Conservation (phyloP, 2,329 filamentous ascomycete species). For the Botryosphaeria dothidea region DNA sequence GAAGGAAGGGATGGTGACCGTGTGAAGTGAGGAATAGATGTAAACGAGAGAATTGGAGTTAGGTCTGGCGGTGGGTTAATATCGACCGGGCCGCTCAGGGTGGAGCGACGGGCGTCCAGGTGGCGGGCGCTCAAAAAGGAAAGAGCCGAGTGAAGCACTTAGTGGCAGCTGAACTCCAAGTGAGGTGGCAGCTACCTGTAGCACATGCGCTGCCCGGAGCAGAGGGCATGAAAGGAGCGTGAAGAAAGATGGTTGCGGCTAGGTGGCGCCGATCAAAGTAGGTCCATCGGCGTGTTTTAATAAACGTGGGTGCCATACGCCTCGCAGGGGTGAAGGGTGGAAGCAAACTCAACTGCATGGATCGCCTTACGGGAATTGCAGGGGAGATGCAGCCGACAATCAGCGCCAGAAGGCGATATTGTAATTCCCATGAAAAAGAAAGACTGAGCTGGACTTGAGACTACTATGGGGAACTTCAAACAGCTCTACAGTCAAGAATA, state of each 20-base stretch:
- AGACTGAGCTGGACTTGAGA: too few species aligned
- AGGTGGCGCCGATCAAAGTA: neutral
- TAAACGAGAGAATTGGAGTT: neutral
- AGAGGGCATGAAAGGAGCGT: slow-evolving; percentile 2
- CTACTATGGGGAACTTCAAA: too few species aligned
- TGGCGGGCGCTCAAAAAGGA: neutral
- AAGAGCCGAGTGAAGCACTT: slow-evolving; percentile 6
- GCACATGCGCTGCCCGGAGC: slow-evolving; percentile 3
- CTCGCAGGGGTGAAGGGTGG: neutral
- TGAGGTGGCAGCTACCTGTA: neutral
- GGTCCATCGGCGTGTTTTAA: slow-evolving; percentile 1
- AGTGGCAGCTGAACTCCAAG: slow-evolving; percentile 8
- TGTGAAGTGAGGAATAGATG: neutral
- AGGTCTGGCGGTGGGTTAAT: neutral
- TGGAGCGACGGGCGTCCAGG: neutral
- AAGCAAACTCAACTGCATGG: neutral
- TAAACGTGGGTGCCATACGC: neutral
- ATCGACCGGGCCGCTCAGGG: neutral
- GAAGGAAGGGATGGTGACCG: neutral
- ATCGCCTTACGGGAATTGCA: neutral
- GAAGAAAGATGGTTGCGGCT: slow-evolving; percentile 11
- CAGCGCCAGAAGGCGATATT: too few species aligned
- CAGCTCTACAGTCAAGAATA: too few species aligned
- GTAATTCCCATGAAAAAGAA: too few species aligned
- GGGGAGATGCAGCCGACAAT: too few species aligned